A percentile compares a stretch with the other conserved stretches of the same genome.
Conservation (phyloP, 2,329 filamentous ascomycete genomes). For the Pyrenophora seminiperda region DNA sequence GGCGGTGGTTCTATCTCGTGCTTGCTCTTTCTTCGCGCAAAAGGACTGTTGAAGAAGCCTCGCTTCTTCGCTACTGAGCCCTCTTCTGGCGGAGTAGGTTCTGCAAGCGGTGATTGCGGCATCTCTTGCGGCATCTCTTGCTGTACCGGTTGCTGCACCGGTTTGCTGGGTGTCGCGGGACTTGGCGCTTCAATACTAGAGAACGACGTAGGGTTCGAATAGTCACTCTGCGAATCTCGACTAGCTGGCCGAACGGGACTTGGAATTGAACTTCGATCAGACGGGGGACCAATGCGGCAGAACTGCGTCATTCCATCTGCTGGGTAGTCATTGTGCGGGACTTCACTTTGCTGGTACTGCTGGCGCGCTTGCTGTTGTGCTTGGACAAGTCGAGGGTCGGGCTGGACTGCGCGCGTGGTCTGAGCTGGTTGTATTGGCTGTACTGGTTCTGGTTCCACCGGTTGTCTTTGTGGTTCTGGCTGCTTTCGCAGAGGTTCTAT, state of each 20-base stretch:
- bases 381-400: conserved; percentile 44
- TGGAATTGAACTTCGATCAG: conserved; percentile 70
- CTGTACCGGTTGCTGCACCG: conserved; percentile 19
- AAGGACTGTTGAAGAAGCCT: conserved; percentile 92
- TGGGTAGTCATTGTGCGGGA: conserved; percentile 93
- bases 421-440: conserved; percentile 16
- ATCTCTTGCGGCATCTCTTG: conserved; percentile 16
- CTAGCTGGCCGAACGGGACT: conserved; percentile 77
- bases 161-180: conserved; percentile 75
- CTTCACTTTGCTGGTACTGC: conserved; percentile 58
- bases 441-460: conserved; percentile 5
- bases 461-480: conserved; percentile 11
- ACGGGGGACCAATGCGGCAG: conserved; percentile 75
- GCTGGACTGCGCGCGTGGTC: conserved; percentile 32
- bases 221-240: conserved; percentile 87
- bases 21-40: conserved; percentile 84
- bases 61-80: conserved; percentile 70
- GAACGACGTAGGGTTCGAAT: conserved; percentile 85
- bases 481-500: conserved; percentile 7
- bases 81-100: conserved; percentile 36
- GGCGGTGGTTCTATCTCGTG: conserved; percentile 69
- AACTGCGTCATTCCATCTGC: conserved; percentile 98
- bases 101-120: conserved; percentile 26
- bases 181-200: conserved; percentile 82
- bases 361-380: conserved; percentile 47